Evolutionary conservation across 306 rosid genomes (phyloP), one percentile per base, ranked within the genome.

Genomic region (Fragaria nilgerrensis): DNA sequence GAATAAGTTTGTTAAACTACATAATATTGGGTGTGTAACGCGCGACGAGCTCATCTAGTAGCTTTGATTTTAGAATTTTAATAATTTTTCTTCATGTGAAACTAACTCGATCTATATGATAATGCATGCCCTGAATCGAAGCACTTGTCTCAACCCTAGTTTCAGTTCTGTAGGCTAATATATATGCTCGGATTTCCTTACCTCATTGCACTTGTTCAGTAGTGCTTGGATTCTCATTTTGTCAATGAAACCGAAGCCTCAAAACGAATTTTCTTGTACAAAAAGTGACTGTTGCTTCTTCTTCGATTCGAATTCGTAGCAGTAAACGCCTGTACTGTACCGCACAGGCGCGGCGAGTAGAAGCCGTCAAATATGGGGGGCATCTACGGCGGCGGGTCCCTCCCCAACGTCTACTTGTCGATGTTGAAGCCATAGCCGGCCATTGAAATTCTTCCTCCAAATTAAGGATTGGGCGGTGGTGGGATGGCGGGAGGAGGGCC

Each of bases 381-480:
- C 25, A 65, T 70, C 64, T 73, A 5, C 16, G 13, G 15, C 13
- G 32, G 62, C 39, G 59, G 79, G 72, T 11, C 59, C 76, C 68
- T 12, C 27, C 1, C 62, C 64, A 22, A 77, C 36, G 16, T 59
- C 49, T 23, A 12, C 41, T 43, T n/a, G 36, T 44, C 53, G 39
- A 77, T 19, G 69, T 32, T 59, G 76, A 80, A 49, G 23, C 15
- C 68, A 52, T 8, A 23, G 16, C 55, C 73, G 47, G 68, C 55
- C 47, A 9, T 45, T 72, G 67, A 67, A 56, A 63, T 29, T 62
- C 68, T 14, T 47, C 43, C 32, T 5, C 6, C 14, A 6, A 11
- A 32, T 32, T 32, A 32, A 32, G 39, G 49, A 37, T 23, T 65
- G 83, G 83, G 80, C 80, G 86, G 86, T 64, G 86, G 65, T 36